Percentiles rank a stretch among this genome's conserved stretches.
Evolutionary conservation across 2,329 filamentous ascomycete genomes (phyloP).

Genomic region (Parascedosporium putredinis): DNA sequence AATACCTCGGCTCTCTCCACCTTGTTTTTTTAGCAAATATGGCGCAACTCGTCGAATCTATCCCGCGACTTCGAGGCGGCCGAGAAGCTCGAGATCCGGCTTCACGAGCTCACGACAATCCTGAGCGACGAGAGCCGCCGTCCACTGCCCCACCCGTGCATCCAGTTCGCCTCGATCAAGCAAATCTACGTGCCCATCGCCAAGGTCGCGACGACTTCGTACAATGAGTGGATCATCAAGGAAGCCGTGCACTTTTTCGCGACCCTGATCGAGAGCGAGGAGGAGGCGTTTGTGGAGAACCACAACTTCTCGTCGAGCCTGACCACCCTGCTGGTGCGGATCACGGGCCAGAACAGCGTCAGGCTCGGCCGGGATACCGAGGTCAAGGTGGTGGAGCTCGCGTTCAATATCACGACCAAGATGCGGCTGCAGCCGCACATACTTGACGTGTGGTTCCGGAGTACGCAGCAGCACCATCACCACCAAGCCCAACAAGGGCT

Average conservation of each 20-base stretch:
- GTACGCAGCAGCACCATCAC: constrained; percentile 17
- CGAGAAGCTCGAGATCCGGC: constrained; percentile 50
- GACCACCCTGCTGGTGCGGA: constrained; percentile 74
- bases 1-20: not conserved
- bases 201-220: constrained; percentile 76
- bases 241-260: constrained; percentile 81
- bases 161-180: constrained; percentile 73
- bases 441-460: constrained; percentile 83
- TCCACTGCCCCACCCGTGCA: constrained; percentile 82
- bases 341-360: constrained; percentile 54
- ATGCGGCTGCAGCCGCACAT: constrained; percentile 83
- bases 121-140: constrained; percentile 83
- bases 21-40: constrained; percentile 26
- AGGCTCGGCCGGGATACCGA: constrained; percentile 73
- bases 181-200: constrained; percentile 85
- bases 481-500: constrained; percentile 20
- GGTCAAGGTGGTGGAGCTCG: constrained; percentile 77
- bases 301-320: constrained; percentile 75
- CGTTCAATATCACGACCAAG: constrained; percentile 95
- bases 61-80: constrained; percentile 49
- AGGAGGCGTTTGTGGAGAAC: constrained; percentile 88
- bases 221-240: constrained; percentile 76
- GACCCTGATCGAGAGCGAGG: constrained; percentile 88
- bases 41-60: constrained; percentile 52
- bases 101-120: constrained; percentile 57